Evolutionary conservation across 2,329 filamentous ascomycete species (phyloP), one percentile per base, ranked within the genome.

Genomic region (Aspergillus flavus): DNA sequence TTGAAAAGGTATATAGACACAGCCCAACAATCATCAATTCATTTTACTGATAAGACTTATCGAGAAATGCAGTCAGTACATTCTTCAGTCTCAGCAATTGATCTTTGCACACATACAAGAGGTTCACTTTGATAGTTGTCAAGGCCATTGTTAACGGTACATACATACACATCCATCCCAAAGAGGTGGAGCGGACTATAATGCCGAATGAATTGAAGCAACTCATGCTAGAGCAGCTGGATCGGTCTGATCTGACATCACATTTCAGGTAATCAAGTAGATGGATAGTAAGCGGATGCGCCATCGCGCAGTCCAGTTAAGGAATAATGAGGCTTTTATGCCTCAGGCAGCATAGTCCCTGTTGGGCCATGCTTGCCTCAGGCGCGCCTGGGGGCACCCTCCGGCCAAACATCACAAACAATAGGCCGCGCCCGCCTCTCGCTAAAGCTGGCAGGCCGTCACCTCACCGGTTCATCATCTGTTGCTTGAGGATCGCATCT

Each of bases 391-490:
- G 19, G 46, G 46, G 16, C 11, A 16, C n/a, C 32, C 50, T 34
- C 34, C 10, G 36, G 46, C 41, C 62, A 65, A 68, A 66, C 60
- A 59, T 48, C 53, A 53, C 68, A 72, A 72, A 72, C 69, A 67
- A 62, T 23, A 53, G 62, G 64, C 62, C 30, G 45, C 61, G 58
- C 64, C 61, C 58, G 66, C 62, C 59, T 63, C 69, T 71, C 68
- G 66, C 69, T 71, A 69, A 69, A 69, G 64, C 64, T 65, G 63
- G 63, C 64, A 62, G 66, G 65, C 66, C 68, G 64, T 69, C 69
- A 70, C 65, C 66, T 71, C 69, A 71, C 69, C 69, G 69, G 66
- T 67, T 64, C 63, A 69, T 69, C 66, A 63, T 67, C 69, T 57
- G 66, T 68, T 67, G 64, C 67, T 46, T 66, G 63, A 67, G 62